phyloP scores from a whole-genome alignment of 176 grass and related monocot genomes.

The Thalia dealbata region DNA sequence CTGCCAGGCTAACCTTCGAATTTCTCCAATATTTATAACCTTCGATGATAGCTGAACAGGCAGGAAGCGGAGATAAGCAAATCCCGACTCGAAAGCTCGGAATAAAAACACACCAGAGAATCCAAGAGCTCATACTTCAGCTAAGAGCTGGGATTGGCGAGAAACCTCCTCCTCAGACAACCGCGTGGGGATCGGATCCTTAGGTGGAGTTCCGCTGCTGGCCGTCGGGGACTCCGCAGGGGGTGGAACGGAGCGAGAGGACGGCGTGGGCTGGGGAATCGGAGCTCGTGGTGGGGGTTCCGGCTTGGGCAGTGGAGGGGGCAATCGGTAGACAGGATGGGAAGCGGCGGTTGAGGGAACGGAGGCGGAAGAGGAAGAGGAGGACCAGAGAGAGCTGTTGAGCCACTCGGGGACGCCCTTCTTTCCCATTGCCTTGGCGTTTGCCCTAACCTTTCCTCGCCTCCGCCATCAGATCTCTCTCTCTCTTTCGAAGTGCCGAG shows the following conservation, averaged over 20 bases:
- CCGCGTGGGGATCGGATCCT: not conserved
- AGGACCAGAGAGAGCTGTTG: constrained; percentile 11
- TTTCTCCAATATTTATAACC: constrained; percentile 70
- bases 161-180: constrained; percentile 45
- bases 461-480: not conserved
- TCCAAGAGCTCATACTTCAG: constrained; percentile 24
- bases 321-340: not conserved
- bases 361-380: not conserved
- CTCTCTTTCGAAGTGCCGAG: not conserved
- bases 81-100: not conserved
- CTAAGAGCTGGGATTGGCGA: constrained; percentile 67
- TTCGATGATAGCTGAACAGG: constrained; percentile 59
- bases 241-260: constrained; percentile 20
- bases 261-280: constrained; percentile 21
- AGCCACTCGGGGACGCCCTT: constrained; percentile 9
- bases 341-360: not conserved
- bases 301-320: not conserved
- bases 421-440: not conserved
- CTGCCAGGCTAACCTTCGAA: constrained; percentile 54
- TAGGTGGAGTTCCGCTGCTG: not conserved
- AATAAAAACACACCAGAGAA: not conserved
- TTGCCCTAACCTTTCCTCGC: not conserved
- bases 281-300: not conserved
- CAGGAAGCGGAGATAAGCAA: constrained; percentile 2
- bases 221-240: constrained; percentile 1